Evolutionary conservation across 306 rosid genomes (phyloP).

Genomic region (Cucurbita argyrosperma): DNA sequence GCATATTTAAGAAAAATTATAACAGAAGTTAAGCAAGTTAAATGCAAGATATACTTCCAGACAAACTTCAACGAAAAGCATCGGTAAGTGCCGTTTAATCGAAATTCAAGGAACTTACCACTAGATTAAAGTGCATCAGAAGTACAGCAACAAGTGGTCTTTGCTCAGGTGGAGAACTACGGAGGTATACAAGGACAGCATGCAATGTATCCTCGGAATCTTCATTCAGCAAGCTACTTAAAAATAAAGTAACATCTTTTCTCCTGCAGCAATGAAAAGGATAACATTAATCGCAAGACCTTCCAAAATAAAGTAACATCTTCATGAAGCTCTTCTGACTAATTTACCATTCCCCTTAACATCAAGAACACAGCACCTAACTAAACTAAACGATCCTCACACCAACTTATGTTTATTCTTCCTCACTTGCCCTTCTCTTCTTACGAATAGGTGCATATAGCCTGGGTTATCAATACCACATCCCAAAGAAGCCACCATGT

Average conservation of each 20-base stretch:
- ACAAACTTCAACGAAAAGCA: neutral
- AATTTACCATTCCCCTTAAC: too few relatives aligned
- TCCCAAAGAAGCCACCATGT: too few relatives aligned
- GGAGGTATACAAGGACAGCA: conserved; percentile 35
- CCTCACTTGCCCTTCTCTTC: too few relatives aligned
- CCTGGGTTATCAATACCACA: too few relatives aligned
- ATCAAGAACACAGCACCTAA: too few relatives aligned
- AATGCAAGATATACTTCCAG: neutral
- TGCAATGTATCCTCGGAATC: conserved; percentile 26
- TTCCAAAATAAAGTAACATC: neutral
- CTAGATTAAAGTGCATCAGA: conserved; percentile 41
- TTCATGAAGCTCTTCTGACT: too few relatives aligned
- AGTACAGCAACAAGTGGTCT: conserved; percentile 49
- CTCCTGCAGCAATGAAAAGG: conserved; percentile 27
- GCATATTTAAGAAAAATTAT: neutral
- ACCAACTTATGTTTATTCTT: too few relatives aligned
- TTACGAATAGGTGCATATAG: too few relatives aligned
- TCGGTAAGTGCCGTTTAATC: neutral
- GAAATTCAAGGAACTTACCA: conserved; percentile 28
- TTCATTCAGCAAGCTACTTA: conserved; percentile 37
- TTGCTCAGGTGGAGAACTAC: conserved; percentile 30
- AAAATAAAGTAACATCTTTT: conserved; percentile 38
- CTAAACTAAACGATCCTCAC: too few relatives aligned
- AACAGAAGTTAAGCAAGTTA: neutral
- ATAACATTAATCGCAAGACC: neutral